Percentiles rank a stretch among this genome's conserved stretches.
These are phyloP conservation scores for Plasmodium reichenowi DNA, from an alignment of 169 alveolate species.

Conservation along the genomic window DNA sequence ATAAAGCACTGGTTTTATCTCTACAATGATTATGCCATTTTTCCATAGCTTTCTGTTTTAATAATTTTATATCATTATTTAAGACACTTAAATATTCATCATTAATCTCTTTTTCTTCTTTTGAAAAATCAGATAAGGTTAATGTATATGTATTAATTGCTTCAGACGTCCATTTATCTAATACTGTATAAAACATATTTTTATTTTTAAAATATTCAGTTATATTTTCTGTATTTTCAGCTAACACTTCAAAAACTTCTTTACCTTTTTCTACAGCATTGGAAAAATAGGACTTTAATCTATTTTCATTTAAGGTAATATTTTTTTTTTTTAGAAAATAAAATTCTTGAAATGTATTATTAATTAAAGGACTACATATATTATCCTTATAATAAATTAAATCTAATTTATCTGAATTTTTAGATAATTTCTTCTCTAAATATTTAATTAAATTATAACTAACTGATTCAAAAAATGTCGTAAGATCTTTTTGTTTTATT, in stretches of 20 bases:
- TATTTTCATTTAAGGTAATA: constrained; percentile 64
- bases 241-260: constrained; percentile 69
- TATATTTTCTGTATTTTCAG: constrained; percentile 72
- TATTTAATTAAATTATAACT: constrained; percentile 71
- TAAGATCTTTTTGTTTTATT: constrained; percentile 70
- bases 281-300: constrained; percentile 37
- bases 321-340: constrained; percentile 70
- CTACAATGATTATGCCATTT: constrained; percentile 77
- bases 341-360: constrained; percentile 73
- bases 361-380: constrained; percentile 72
- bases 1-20: constrained; percentile 68
- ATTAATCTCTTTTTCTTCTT: constrained; percentile 72
- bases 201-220: constrained; percentile 75
- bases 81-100: constrained; percentile 47
- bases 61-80: constrained; percentile 44
- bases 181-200: constrained; percentile 50
- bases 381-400: constrained; percentile 67
- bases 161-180: constrained; percentile 75
- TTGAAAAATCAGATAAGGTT: constrained; percentile 63
- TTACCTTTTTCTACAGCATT: constrained; percentile 74
- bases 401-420: constrained; percentile 70
- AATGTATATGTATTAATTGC: constrained; percentile 57
- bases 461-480: constrained; percentile 69
- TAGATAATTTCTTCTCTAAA: constrained; percentile 73
- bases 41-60: constrained; percentile 67